Base-by-base conservation (phyloP, 2,329 filamentous ascomycete genomes). In the Claviceps fusiformis region DNA sequence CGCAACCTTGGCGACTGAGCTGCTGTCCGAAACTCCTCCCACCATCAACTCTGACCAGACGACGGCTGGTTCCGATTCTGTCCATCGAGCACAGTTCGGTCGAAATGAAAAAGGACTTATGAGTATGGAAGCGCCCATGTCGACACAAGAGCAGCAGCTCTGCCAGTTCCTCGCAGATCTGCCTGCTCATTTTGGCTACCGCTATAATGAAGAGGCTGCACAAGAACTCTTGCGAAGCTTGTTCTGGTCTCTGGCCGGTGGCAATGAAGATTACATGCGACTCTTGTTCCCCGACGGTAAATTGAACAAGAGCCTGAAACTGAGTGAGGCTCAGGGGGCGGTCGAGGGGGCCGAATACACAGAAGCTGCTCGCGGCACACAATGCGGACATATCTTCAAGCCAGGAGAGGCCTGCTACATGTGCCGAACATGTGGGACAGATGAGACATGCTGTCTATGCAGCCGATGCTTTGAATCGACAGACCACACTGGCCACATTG, bases 361-460 rank as follows among this genome's bases (percentile, higher is more conserved):
- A 24, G 87, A 92, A 61, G 86, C 87, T 7, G 93, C 93, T 15
- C 83, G 89, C 61, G 93, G 95, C 55, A 95, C 95, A 70, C 85
- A 90, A 50, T 98, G 93, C 68, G 95, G 93, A 4, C 95, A 98
- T 73, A 97, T 98, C 59, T 95, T 98, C 78, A 92, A 92, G 71
- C 79, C 82, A 15, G 93, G 92, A 52, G 93, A 98, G 74, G 91
- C 90, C 55, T 92, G 89, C 57, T 98, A 97, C 69, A 81, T 86
- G 63, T 98, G 93, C 76, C 87, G 90, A 63, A 97, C 92, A 10
- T 98, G 93, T 70, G 89, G 89, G 50, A 83, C 86, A 48, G 95
- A 98, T 69, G 92, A 96, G 60, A 97, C 93, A 0, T 97, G 92
- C 70, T 92, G 93, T 52, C 79, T 98, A 17, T 98, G 93, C 73